phyloP scores from a whole-genome alignment of 179 eudicot genomes.

The Pouteria campechiana region DNA sequence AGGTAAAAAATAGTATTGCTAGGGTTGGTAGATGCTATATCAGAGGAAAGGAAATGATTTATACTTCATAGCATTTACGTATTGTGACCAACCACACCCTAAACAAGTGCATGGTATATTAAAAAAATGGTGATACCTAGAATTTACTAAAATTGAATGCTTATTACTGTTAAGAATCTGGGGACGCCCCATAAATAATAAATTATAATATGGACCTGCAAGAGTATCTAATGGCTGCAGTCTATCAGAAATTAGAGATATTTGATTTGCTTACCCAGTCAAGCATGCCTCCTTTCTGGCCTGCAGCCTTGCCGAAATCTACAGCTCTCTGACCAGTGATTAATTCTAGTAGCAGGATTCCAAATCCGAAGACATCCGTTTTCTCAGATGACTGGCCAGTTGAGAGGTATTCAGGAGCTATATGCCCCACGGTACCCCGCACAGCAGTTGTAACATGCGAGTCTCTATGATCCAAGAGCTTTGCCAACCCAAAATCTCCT shows the following conservation, averaged over 20 bases:
- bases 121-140: too few relatives aligned
- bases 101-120: too few relatives aligned
- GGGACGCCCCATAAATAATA: too few relatives aligned
- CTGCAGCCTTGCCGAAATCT: conserved; percentile 43
- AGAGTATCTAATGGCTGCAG: too few relatives aligned
- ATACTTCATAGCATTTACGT: too few relatives aligned
- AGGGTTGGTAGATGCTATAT: too few relatives aligned
- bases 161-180: too few relatives aligned
- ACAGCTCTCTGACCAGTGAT: conserved; percentile 46
- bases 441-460: conserved; percentile 52
- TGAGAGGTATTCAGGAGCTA: conserved; percentile 49
- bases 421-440: conserved; percentile 52
- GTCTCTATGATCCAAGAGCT: conserved; percentile 49
- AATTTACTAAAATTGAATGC: too few relatives aligned
- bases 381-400: conserved; percentile 53
- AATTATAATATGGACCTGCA: too few relatives aligned
- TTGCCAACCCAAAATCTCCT: conserved; percentile 49
- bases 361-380: conserved; percentile 48
- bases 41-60: too few relatives aligned
- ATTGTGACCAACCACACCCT: too few relatives aligned
- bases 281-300: conserved; percentile 40
- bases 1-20: too few relatives aligned
- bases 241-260: not conserved
- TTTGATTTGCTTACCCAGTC: conserved; percentile 28
- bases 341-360: conserved; percentile 40